phyloP scores from a whole-genome alignment of 2,329 filamentous ascomycete species.

The Neonectria magnoliae region DNA sequence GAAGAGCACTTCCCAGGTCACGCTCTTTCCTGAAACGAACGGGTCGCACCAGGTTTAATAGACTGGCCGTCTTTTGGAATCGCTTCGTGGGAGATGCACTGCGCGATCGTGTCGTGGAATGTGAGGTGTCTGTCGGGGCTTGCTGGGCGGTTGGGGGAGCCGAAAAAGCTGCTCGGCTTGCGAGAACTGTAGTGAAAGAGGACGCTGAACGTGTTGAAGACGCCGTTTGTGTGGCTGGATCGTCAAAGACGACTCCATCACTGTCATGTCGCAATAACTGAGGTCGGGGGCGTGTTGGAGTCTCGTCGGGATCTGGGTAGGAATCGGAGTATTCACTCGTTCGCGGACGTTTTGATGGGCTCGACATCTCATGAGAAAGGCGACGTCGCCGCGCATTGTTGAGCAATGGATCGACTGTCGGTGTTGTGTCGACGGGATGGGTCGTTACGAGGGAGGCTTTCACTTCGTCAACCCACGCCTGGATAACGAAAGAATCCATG shows the following conservation, averaged over 20 bases:
- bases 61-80: constrained; percentile 7
- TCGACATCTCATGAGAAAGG: not conserved
- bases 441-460: not conserved
- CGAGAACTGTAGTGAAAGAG: not conserved
- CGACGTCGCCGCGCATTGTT: not conserved
- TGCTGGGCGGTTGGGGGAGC: not conserved
- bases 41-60: constrained; percentile 10
- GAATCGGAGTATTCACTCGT: not conserved
- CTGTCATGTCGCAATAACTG: not conserved
- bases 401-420: not conserved
- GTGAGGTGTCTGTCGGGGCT: not conserved
- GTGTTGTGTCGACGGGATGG: not conserved
- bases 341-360: not conserved
- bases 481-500: constrained; percentile 8
- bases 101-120: constrained; percentile 2
- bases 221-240: not conserved
- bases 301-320: not conserved
- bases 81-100: constrained; percentile 9
- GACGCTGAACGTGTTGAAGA: not conserved
- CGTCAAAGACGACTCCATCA: not conserved
- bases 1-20: not conserved
- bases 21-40: constrained; percentile 7
- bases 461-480: constrained; percentile 16
- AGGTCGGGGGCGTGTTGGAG: not conserved
- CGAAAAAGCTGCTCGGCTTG: constrained; percentile 3